phyloP scores from a whole-genome alignment of 495 filamentous ascomycete species.

The Cercophora scortea region DNA sequence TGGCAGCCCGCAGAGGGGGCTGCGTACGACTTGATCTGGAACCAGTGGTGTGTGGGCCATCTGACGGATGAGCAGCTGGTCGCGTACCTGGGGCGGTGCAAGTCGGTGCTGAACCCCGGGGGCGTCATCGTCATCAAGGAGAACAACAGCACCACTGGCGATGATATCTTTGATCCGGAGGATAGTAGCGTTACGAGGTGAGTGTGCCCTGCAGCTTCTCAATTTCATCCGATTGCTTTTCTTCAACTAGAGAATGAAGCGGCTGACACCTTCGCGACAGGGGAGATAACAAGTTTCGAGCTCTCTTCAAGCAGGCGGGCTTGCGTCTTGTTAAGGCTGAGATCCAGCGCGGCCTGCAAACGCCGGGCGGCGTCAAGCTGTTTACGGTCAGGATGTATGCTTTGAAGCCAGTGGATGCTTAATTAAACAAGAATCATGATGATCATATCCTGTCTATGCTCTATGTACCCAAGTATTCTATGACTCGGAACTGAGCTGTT shows the following conservation, averaged over 20 bases:
- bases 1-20: neutral
- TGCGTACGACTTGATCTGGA: slow-evolving; percentile 58
- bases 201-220: neutral
- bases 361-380: neutral
- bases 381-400: neutral
- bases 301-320: neutral
- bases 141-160: slow-evolving; percentile 58
- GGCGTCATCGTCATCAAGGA: slow-evolving; percentile 75
- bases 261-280: neutral
- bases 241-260: neutral
- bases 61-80: slow-evolving; percentile 73
- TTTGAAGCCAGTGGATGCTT: neutral
- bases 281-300: neutral
- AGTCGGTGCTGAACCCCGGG: slow-evolving; percentile 38
- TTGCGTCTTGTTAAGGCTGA: neutral
- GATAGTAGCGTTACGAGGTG: slow-evolving; percentile 74
- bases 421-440: too few species aligned
- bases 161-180: slow-evolving; percentile 66
- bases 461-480: too few species aligned
- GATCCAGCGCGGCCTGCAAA: neutral
- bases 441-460: too few species aligned
- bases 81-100: slow-evolving; percentile 57
- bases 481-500: too few species aligned
- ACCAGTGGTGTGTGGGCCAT: slow-evolving; percentile 91
- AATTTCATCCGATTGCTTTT: neutral